Base-by-base conservation (phyloP, 768 basidiomycete species). In the Phlebiopsis gigantea region DNA sequence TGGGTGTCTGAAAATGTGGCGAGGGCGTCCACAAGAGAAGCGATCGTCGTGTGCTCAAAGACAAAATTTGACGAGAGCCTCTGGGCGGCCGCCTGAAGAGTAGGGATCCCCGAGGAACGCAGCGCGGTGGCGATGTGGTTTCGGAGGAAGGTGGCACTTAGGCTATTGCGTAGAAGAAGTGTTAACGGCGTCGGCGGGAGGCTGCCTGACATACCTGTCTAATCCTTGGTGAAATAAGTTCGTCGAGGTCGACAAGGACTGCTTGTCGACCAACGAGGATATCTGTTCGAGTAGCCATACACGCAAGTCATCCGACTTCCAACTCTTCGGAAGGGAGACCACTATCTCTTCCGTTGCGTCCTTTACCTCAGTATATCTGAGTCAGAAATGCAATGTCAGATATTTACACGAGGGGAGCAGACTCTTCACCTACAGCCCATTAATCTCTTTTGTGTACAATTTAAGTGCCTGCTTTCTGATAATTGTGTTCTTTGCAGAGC, bases 91-190 rank as follows among this genome's bases (percentile, higher is more conserved):
- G 19, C 41, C 2, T 28, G 30, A 8, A 42, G 4, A 15, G 24
- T 9, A 2, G 24, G 28, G 30, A 26, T 21, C 15, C n/a, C 19
- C 6, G 49, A 22, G 17, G 48, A 49, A 9, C 45, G 48, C 39
- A 60, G 39, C 8, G 55, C 59, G 28, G 42, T 55, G 30, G 56
- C 30, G 55, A 60, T 57, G 43, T 48, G 55, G 42, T 55, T 56
- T 15, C 55, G 59, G 15, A 60, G 50, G 59, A 56, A 56, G 3
- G 59, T 60, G 5, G 59, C 55, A 28, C 55, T 56, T 25, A 61
- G 22, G 49, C 59, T 60, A 34, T 22, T 10, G 21, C 24, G 42
- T 31, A 19, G 46, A 19, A 5, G 46, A 8, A 26, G 10, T 3
- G 3, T 24, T 26, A 22, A 47, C 12, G 34, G 12, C 34, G 8